Evolutionary conservation across 345 rosid genomes (phyloP), one percentile per base, ranked within the genome.

Genomic region (Melastoma malabathricum): DNA sequence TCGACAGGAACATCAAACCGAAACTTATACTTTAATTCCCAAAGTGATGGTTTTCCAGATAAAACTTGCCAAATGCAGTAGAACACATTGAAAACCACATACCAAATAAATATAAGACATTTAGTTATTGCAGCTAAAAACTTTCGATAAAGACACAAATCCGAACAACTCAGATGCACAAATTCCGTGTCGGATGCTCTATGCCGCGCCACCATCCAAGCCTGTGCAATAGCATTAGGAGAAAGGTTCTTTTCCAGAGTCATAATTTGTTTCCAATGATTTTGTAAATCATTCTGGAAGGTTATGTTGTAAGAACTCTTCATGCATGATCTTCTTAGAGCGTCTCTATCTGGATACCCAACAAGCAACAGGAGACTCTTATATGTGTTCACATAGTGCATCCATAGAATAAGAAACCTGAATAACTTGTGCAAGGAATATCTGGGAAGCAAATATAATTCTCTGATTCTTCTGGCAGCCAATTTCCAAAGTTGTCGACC

Each of bases 401-500:
- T 44, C 98, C 98, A 90, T 52, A 75, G 68, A 57, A 68, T 66
- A 47, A 67, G 75, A 67, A 60, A 54, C 54, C 55, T 65, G 44
- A 71, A 75, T 51, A 72, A 55, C 54, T 75, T 83, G 58, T 76
- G 82, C 61, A 78, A 66, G 41, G 84, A 78, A 51, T 72, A 64
- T 62, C 55, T 74, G 64, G 85, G 83, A 72, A 77, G 69, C 45
- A 79, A 73, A 70, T 59, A 65, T 59, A 60, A 51, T 52, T 57
- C 64, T 60, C 83, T 66, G 46, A 78, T 68, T 80, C 78, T 78
- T 59, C 68, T 68, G 56, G 90, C 88, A 59, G 86, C 94, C 55
- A 86, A 51, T 63, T 73, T 81, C 98, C 98, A 90, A 3, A 86
- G 77, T 53, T 67, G 62, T 59, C 79, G 73, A 54, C 98, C 96